Evolutionary conservation across 441 rosid genomes (phyloP).

Genomic region (Pelargonium citronellum): DNA sequence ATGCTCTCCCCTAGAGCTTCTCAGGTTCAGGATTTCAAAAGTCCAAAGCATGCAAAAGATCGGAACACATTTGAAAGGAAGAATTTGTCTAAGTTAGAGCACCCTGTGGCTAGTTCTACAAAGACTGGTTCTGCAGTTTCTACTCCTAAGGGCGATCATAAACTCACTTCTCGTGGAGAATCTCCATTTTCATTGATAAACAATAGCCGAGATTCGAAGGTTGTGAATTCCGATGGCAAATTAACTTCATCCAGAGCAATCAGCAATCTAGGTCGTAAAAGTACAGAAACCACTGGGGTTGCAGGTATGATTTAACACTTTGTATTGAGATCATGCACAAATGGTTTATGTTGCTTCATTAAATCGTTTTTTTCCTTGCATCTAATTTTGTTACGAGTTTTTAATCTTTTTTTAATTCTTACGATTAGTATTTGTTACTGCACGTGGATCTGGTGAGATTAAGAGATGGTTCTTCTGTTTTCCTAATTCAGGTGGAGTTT

Average conservation of each 20-base stretch:
- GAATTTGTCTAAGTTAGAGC: conserved; percentile 37
- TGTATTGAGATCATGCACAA: conserved; percentile 13
- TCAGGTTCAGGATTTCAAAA: conserved; percentile 52
- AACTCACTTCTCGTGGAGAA: conserved; percentile 49
- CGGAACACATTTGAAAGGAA: conserved; percentile 43
- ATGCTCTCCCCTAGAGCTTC: conserved; percentile 44
- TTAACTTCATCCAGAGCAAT: conserved; percentile 43
- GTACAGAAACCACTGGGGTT: conserved; percentile 36
- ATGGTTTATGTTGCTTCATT: conserved; percentile 3
- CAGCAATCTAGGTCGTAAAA: conserved; percentile 45
- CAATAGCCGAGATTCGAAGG: conserved; percentile 49
- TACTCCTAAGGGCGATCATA: conserved; percentile 46
- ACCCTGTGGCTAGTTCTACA: conserved; percentile 24
- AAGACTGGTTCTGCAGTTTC: conserved; percentile 34
- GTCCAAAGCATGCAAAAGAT: conserved; percentile 53
- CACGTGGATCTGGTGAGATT: conserved; percentile 8
- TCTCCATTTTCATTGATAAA: conserved; percentile 33
- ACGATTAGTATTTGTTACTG: neutral
- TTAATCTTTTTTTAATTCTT: conserved; percentile 7
- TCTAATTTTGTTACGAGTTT: conserved; percentile 10
- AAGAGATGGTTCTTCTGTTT: conserved; percentile 22
- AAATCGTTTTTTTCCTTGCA: conserved; percentile 11
- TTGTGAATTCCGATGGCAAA: conserved; percentile 57
- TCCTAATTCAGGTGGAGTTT: conserved; percentile 42
- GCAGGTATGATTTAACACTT: conserved; percentile 47